Evolutionary conservation across 192 early-diverging fungal genomes (phyloP).

Genomic region (Dissophora ornata): DNA sequence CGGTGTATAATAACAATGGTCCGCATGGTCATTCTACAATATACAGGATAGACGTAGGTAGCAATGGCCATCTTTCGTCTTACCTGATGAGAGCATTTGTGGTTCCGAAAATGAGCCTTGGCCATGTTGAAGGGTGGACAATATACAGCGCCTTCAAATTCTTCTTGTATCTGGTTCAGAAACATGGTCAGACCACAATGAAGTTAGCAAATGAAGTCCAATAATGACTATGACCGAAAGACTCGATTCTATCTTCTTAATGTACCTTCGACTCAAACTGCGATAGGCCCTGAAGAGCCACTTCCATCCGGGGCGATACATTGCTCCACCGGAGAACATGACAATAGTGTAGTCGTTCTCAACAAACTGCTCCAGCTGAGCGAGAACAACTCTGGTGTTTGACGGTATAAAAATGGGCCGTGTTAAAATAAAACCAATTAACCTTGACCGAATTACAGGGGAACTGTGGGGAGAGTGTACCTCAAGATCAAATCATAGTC

Average conservation of each 20-base stretch:
- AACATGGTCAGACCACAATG: too few relatives aligned
- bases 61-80: too few relatives aligned
- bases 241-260: neutral
- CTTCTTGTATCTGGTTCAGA: slow-evolving; percentile 80
- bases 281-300: slow-evolving; percentile 92
- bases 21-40: too few relatives aligned
- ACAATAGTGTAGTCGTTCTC: slow-evolving; percentile 93
- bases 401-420: too few relatives aligned
- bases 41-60: too few relatives aligned
- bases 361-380: slow-evolving; percentile 82
- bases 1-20: neutral
- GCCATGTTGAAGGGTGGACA: slow-evolving; percentile 90
- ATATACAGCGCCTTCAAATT: slow-evolving; percentile 93
- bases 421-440: slow-evolving; percentile 14
- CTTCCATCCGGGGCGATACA: slow-evolving; percentile 81
- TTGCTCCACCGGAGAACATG: slow-evolving; percentile 81
- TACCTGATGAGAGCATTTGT: slow-evolving; percentile 91
- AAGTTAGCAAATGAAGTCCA: too few relatives aligned
- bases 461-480: slow-evolving; percentile 58
- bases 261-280: slow-evolving; percentile 79
- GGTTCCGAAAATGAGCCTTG: slow-evolving; percentile 83
- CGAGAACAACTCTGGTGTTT: slow-evolving; percentile 63
- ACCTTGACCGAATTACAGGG: too few relatives aligned
- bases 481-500: slow-evolving; percentile 88
- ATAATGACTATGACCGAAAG: too few relatives aligned